Evolutionary conservation across 768 basidiomycete species (phyloP).

Genomic region (Trametes meyenii): DNA sequence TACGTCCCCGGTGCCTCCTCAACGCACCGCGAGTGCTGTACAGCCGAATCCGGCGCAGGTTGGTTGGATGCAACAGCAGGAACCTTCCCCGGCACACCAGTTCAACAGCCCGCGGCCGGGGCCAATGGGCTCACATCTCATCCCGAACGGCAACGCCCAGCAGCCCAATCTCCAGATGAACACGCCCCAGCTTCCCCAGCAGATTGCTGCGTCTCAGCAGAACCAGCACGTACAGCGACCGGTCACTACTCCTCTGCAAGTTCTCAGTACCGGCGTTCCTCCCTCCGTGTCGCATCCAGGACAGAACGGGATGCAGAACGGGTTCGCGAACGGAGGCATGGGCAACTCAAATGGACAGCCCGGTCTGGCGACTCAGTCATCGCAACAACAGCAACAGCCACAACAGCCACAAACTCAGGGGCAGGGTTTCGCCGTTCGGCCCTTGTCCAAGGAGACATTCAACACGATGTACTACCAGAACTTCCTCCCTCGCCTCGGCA

Average conservation of each 20-base stretch:
- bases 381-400: conserved; percentile 43
- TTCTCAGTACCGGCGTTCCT: conserved; percentile 3
- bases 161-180: conserved; percentile 12
- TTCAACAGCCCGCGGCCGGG: conserved; percentile 16
- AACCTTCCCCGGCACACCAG: conserved; percentile 9
- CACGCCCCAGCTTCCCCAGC: conserved; percentile 20
- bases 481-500: conserved; percentile 43
- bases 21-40: conserved; percentile 4
- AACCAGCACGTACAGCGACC: conserved; percentile 11
- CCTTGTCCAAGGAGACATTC: conserved; percentile 56
- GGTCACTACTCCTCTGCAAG: conserved; percentile 16
- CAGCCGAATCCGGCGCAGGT: conserved; percentile 6
- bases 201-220: conserved; percentile 14
- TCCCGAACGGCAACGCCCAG: conserved; percentile 13
- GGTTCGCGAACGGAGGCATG: conserved; percentile 5
- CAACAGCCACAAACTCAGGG: conserved; percentile 21
- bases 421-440: conserved; percentile 31
- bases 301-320: conserved; percentile 8
- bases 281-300: conserved; percentile 1
- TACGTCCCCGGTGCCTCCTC: conserved; percentile 14
- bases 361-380: background rate
- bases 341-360: background rate
- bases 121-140: conserved; percentile 1
- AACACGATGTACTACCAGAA: conserved; percentile 48
- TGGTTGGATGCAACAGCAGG: conserved; percentile 11